phyloP scores from a whole-genome alignment of 805 yeast species.

The Metahyphopichia silvanorum region DNA sequence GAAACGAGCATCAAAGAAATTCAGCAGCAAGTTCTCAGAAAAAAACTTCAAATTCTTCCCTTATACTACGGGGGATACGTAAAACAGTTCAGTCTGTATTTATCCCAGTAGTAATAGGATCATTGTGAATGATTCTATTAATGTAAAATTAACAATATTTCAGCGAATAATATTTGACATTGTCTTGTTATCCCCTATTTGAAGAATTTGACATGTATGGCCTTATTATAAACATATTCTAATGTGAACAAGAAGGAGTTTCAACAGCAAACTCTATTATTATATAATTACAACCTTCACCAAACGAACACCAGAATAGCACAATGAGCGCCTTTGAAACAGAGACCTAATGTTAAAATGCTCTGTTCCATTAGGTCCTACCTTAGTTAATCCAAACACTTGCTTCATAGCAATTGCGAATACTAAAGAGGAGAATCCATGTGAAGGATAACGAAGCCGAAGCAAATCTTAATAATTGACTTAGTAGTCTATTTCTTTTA shows the following conservation, averaged over 20 bases:
- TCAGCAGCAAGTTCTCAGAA: too few species aligned
- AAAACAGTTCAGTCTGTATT: too few species aligned
- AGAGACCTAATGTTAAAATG: slow-evolving; percentile 73
- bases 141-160: too few species aligned
- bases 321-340: slow-evolving; percentile 80
- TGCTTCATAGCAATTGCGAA: slow-evolving; percentile 93
- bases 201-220: too few species aligned
- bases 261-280: slow-evolving; percentile 72
- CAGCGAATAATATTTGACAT: too few species aligned
- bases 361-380: slow-evolving; percentile 71
- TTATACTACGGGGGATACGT: too few species aligned
- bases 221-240: too few species aligned
- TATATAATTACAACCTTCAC: slow-evolving; percentile 93
- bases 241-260: slow-evolving; percentile 71
- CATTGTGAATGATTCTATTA: too few species aligned
- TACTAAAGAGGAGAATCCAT: slow-evolving; percentile 75
- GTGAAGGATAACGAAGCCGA: slow-evolving; percentile 80
- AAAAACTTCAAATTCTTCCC: too few species aligned
- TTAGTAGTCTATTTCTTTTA: slow-evolving; percentile 66
- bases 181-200: too few species aligned
- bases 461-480: slow-evolving; percentile 76
- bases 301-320: slow-evolving; percentile 83
- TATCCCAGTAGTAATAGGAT: too few species aligned
- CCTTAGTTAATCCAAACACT: slow-evolving; percentile 80
- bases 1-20: too few species aligned